Conservation (phyloP, 805 yeast genomes). For the Kregervanrija pseudodelftensis region DNA sequence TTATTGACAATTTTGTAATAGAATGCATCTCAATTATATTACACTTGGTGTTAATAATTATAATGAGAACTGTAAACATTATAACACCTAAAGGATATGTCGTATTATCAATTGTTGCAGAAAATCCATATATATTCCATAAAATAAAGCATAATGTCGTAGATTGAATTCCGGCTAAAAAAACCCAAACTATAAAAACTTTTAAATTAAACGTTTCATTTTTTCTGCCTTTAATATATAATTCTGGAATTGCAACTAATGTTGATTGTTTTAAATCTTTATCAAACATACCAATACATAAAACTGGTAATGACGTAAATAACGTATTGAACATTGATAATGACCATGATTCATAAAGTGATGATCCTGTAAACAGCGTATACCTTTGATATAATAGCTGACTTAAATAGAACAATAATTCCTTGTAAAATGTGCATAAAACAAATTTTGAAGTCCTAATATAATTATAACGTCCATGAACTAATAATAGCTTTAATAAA, state of each 20-base stretch:
- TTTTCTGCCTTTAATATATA: slow-evolving; percentile 70
- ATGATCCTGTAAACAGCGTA: slow-evolving; percentile 86
- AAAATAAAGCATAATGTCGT: slow-evolving; percentile 62
- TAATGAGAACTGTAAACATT: slow-evolving; percentile 63
- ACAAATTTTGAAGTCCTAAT: slow-evolving; percentile 88
- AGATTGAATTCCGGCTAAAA: slow-evolving; percentile 67
- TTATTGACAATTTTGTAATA: slow-evolving; percentile 59
- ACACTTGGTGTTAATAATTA: slow-evolving; percentile 69
- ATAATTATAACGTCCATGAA: slow-evolving; percentile 95
- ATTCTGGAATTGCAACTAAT: slow-evolving; percentile 82
- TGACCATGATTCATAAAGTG: slow-evolving; percentile 93
- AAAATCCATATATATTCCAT: slow-evolving; percentile 63
- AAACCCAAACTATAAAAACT: slow-evolving; percentile 71
- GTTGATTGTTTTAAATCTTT: slow-evolving; percentile 87
- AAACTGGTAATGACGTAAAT: slow-evolving; percentile 86
- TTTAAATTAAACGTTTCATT: slow-evolving; percentile 67
- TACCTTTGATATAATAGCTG: slow-evolving; percentile 83
- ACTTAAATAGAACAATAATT: slow-evolving; percentile 78
- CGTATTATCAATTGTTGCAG: slow-evolving; percentile 63
- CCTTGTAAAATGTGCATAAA: slow-evolving; percentile 91
- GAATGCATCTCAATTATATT: slow-evolving; percentile 77
- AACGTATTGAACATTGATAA: slow-evolving; percentile 94
- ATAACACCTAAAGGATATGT: slow-evolving; percentile 78
- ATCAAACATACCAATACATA: slow-evolving; percentile 93
- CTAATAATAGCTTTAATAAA: slow-evolving; percentile 72